Conservation (phyloP, 495 filamentous ascomycete genomes). For the Letharia columbiana region DNA sequence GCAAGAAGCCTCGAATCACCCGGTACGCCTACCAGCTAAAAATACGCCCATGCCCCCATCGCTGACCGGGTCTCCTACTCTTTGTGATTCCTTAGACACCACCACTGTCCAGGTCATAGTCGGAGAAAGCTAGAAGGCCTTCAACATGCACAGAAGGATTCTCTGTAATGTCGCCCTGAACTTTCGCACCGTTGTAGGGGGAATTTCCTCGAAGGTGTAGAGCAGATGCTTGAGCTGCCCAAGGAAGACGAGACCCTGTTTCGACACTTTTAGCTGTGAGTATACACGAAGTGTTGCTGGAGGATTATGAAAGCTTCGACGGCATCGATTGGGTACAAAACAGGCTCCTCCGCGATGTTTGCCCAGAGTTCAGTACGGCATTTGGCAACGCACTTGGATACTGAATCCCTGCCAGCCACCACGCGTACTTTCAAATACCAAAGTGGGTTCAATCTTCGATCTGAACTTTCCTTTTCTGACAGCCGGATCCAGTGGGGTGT, state of each 20-base stretch:
- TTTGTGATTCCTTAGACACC: constrained; percentile 2
- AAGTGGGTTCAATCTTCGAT: not conserved
- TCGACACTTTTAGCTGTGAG: constrained; percentile 18
- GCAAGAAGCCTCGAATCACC: not conserved
- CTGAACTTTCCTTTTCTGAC: not conserved
- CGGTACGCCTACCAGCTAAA: not conserved
- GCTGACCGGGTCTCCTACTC: not conserved
- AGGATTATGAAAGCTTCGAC: not conserved
- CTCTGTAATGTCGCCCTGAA: constrained; percentile 19
- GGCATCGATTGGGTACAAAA: not conserved
- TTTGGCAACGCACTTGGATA: not conserved
- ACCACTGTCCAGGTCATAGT: constrained; percentile 1
- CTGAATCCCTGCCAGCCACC: not conserved
- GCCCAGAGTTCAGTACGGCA: not conserved
- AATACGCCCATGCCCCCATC: not conserved
- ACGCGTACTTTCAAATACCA: not conserved
- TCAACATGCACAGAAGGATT: constrained; percentile 21
- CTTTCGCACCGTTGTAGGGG: constrained; percentile 23
- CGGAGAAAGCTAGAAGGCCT: not conserved
- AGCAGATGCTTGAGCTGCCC: constrained; percentile 13
- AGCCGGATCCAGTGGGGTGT: not conserved
- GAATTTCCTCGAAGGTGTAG: constrained; percentile 19
- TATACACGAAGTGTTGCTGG: constrained; percentile 9
- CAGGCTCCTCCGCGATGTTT: not conserved
- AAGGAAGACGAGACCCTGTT: constrained; percentile 16